Conservation (phyloP, 768 basidiomycete species). For the Agaricus sinodeliciosus region DNA sequence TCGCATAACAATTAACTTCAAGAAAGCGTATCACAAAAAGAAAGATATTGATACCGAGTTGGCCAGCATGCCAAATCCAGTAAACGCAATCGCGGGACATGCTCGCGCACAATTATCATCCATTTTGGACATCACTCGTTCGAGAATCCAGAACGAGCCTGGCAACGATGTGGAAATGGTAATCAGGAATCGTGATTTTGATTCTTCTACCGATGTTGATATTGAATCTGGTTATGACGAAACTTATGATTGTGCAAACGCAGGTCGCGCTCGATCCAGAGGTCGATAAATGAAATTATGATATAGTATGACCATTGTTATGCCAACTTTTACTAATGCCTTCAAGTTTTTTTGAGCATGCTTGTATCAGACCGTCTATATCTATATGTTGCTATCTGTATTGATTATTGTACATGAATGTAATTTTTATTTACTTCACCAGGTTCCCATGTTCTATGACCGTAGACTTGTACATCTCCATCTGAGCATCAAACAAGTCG, state of each 20-base stretch:
- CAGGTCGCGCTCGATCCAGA: too few relatives aligned
- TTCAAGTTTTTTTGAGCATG: too few relatives aligned
- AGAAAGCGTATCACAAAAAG: conserved; percentile 28
- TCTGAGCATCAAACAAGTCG: too few relatives aligned
- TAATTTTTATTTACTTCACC: too few relatives aligned
- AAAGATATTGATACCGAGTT: conserved; percentile 6
- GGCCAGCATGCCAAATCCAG: not conserved
- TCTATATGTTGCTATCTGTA: too few relatives aligned
- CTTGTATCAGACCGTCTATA: too few relatives aligned
- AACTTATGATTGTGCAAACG: not conserved
- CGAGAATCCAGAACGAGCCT: not conserved
- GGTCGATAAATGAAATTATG: too few relatives aligned
- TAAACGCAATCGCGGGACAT: not conserved
- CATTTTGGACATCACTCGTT: not conserved
- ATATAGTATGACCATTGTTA: too few relatives aligned
- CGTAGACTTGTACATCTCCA: too few relatives aligned
- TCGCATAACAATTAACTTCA: conserved; percentile 57
- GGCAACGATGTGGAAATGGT: not conserved
- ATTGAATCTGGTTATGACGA: not conserved
- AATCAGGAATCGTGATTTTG: not conserved
- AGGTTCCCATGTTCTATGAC: too few relatives aligned
- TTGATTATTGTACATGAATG: too few relatives aligned
- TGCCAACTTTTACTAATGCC: too few relatives aligned
- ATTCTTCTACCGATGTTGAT: not conserved
- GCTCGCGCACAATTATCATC: not conserved